Base-by-base conservation (phyloP, 2,329 filamentous ascomycete genomes). In the Cercospora sp. region DNA sequence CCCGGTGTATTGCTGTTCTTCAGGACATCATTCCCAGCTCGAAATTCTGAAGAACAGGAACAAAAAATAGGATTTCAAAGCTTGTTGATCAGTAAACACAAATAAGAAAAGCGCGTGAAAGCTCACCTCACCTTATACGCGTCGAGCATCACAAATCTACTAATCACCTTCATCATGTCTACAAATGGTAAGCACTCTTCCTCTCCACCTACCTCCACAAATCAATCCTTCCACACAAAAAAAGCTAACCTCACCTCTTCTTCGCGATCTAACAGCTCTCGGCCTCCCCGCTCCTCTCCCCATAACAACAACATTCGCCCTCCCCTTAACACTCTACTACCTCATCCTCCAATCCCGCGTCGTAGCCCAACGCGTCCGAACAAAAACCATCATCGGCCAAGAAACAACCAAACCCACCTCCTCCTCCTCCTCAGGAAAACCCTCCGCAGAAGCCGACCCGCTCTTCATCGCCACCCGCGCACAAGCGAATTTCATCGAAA, bases 251-350 rank as follows among this genome's bases (percentile, higher is more conserved):
- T 18, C 23, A 18, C 23, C 1, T 53, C 53, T 31, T 31, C 53
- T 30, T 7, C 8, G 0, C 26, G 2, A 16, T 6, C 7, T 20
- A 18, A n/a, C 53, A 57, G 30, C 53, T 7, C 53, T 69, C 53
- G 64, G 59, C 58, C 55, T 71, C 51, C 62, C 60, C 48, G 57
- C 60, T 28, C 60, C 51, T 5, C 64, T 70, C 26, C 68, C 70
- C 26, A 42, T 70, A 10, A 72, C 70, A 23, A 28, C 66, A 5
- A 64, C 70, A 62, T 72, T 72, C 62, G 68, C 70, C 30, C 33
- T 69, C 12, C 68, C 70, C 2, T 60, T 72, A 20, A 45, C 60
- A 20, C 53, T 60, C 64, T 72, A 72, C 66, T 72, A 72, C 70
- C 57, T 68, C 57, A 63, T 60, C 23, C 70, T 71, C 20, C 68